Evolutionary conservation across 306 rosid genomes (phyloP), one percentile per base, ranked within the genome.

Genomic region (Alnus rubra): DNA sequence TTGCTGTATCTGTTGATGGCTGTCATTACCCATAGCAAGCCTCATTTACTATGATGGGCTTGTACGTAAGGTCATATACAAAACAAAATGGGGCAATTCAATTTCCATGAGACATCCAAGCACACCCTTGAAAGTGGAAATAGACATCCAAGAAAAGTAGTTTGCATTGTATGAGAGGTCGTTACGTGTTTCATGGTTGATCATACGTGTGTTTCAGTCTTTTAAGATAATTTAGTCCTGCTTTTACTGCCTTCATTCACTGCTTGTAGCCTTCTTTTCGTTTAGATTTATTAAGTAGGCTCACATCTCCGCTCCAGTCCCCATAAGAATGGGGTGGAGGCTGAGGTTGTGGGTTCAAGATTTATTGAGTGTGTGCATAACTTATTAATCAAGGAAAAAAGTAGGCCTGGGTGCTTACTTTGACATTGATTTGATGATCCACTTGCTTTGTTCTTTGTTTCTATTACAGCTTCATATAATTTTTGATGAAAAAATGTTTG

Each of bases 301-400:
- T 64, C 0, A 3, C 48, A 14, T 62, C 45, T 62, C 44, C 67
- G 23, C 6, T 35, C 0, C 58, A 4, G 19, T 16, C 42, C 69
- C 37, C 70, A 64, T 35, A 35, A 39, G 45, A 64, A 64, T 0
- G 64, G 64, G 31, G 12, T 15, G 23, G 70, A 16, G 47, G 47
- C 42, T 37, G 12, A 33, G 19, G 45, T 64, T 64, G 70, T 64
- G 70, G 48, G 70, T 64, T 64, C 18, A 37, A 64, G n/a, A 64
- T 39, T 5, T 23, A 67, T 44, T 67, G 44, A 59, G 31, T 39
- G 7, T 19, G 12, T 39, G 50, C 31, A 9, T n/a, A 16, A n/a
- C 31, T 18, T 42, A 42, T 5, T 9, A n/a, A 18, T 67, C 13
- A 67, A 42, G n/a, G 5, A 37, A 18, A 39, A 67, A 39, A 8